Evolutionary conservation across 768 basidiomycete genomes (phyloP).

Genomic region (Termitomyces titanicus): DNA sequence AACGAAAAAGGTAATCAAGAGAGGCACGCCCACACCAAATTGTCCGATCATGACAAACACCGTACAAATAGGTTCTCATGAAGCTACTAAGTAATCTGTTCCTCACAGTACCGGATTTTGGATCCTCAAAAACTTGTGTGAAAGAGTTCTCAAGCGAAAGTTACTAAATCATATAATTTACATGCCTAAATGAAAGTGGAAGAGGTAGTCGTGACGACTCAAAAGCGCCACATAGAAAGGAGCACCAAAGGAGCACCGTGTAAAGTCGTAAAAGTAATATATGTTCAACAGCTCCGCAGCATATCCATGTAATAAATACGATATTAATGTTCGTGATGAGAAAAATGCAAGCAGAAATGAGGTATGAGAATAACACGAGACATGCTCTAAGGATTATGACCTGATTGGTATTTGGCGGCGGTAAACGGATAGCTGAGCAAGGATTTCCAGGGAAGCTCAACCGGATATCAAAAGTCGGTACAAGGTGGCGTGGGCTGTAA

Average conservation of each 20-base stretch:
- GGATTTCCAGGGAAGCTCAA: neutral
- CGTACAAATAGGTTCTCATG: neutral
- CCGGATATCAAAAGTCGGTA: neutral
- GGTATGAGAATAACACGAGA: constrained; percentile 5
- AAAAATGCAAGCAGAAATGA: constrained; percentile 15
- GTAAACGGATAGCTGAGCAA: neutral
- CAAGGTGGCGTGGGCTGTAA: neutral
- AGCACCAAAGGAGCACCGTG: neutral
- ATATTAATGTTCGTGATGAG: constrained; percentile 7
- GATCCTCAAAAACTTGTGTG: too few species aligned
- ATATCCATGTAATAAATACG: constrained; percentile 14
- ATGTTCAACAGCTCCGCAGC: constrained; percentile 10
- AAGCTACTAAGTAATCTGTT: too few species aligned
- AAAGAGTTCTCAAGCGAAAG: neutral
- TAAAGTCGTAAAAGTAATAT: neutral
- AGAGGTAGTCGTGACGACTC: neutral
- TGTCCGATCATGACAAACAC: neutral
- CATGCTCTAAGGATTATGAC: constrained; percentile 3
- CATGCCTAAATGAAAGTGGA: neutral
- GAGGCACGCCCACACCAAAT: neutral
- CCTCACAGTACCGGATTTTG: neutral
- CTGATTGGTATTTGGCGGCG: neutral
- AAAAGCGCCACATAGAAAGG: neutral
- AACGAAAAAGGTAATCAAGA: constrained; percentile 14
- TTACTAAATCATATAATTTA: neutral